Evolutionary conservation across 805 yeast genomes (phyloP).

Genomic region (Pichia thaimueangensis): DNA sequence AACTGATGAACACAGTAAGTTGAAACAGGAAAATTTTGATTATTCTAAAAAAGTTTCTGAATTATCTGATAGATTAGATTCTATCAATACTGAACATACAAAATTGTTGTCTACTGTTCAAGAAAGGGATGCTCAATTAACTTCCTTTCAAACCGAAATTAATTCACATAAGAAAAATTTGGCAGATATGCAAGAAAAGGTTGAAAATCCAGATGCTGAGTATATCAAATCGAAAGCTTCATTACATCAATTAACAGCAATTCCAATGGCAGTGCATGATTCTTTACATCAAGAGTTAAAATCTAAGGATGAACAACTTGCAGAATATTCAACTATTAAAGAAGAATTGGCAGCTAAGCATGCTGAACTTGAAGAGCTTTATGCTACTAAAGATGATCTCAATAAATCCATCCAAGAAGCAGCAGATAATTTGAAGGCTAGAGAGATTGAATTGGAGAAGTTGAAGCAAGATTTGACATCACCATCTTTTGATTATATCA

Average conservation of each 20-base stretch:
- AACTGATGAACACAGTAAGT: constrained; percentile 21
- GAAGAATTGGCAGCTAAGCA: constrained; percentile 2
- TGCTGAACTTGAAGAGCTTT: constrained; percentile 7
- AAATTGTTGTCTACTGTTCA: neutral
- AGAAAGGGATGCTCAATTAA: neutral
- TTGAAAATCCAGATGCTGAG: constrained; percentile 29
- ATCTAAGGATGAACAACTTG: constrained; percentile 1
- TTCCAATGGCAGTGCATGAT: constrained; percentile 22
- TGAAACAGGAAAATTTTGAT: constrained; percentile 11
- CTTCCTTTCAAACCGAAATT: neutral
- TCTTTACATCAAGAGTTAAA: constrained; percentile 8
- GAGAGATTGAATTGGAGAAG: constrained; percentile 4
- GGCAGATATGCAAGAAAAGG: neutral
- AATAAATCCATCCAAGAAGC: neutral
- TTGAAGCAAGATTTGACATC: constrained; percentile 4
- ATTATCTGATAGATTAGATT: neutral
- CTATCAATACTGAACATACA: neutral
- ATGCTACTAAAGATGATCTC: neutral
- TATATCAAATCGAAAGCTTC: constrained; percentile 27
- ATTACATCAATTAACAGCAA: constrained; percentile 22
- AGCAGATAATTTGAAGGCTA: neutral
- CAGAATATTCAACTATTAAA: neutral
- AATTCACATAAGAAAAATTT: neutral
- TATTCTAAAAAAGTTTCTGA: neutral
- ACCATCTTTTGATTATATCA: constrained; percentile 8